Conservation (phyloP, 2,329 filamentous ascomycete genomes). For the Hymenoscyphus fraxineus region DNA sequence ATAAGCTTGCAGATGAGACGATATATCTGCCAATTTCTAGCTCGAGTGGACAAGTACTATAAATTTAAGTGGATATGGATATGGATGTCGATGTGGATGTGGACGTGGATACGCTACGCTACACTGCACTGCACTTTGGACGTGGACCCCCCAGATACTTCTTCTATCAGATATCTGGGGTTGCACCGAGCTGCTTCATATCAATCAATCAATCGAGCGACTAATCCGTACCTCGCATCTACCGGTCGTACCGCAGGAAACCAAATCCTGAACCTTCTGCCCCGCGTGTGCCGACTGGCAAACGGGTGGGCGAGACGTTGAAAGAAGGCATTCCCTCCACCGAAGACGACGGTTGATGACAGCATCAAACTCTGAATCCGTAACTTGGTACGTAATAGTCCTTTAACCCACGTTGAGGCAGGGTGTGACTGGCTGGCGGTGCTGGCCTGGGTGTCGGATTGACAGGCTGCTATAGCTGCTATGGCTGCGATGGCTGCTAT, state of each 20-base stretch:
- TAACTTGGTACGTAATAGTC: slow-evolving; percentile 29
- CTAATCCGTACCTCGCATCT: slow-evolving; percentile 25
- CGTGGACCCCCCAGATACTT: neutral
- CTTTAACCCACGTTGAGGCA: slow-evolving; percentile 11
- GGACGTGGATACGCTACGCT: too few relatives aligned
- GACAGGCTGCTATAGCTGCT: slow-evolving; percentile 1
- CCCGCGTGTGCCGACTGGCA: neutral
- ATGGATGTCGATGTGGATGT: too few relatives aligned
- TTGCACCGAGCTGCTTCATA: slow-evolving; percentile 1
- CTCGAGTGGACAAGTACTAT: neutral
- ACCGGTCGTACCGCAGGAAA: slow-evolving; percentile 12
- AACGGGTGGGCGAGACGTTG: slow-evolving; percentile 2
- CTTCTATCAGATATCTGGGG: neutral
- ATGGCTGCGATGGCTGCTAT: slow-evolving; percentile 5
- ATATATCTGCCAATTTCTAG: slow-evolving; percentile 6
- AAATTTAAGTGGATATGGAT: too few relatives aligned
- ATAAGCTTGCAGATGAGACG: slow-evolving; percentile 18
- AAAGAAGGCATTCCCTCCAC: neutral
- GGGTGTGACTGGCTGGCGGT: neutral
- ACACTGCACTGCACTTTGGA: neutral
- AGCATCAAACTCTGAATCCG: slow-evolving; percentile 27
- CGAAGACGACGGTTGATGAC: slow-evolving; percentile 24
- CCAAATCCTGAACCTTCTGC: neutral
- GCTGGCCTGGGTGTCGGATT: slow-evolving; percentile 5
- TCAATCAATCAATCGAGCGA: slow-evolving; percentile 14